Percentiles rank a stretch among this genome's conserved stretches.
Conservation (phyloP, 371 early-diverging fungal species). For the Apophysomyces elegans region DNA sequence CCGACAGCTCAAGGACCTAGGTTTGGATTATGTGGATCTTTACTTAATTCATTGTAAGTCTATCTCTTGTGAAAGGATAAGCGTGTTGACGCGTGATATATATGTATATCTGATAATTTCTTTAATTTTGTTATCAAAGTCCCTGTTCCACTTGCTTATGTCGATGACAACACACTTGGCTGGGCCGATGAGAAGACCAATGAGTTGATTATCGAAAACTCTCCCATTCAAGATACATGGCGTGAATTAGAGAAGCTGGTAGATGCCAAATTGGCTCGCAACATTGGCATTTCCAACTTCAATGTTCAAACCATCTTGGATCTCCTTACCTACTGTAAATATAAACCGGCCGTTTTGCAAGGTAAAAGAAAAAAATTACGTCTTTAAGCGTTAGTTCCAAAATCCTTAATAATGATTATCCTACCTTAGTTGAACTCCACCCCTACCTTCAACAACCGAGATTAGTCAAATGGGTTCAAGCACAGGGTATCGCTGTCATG, state of each 20-base stretch:
- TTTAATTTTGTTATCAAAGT: constrained; percentile 7
- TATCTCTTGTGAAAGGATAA: too few species aligned
- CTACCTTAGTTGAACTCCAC: constrained; percentile 62
- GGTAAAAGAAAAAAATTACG: constrained; percentile 12
- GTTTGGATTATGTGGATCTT: constrained; percentile 67
- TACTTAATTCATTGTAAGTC: constrained; percentile 45
- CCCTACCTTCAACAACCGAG: constrained; percentile 65
- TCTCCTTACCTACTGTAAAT: constrained; percentile 39
- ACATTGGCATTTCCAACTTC: constrained; percentile 71
- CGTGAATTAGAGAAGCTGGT: constrained; percentile 36
- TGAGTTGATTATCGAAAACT: constrained; percentile 19
- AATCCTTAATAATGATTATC: constrained; percentile 16
- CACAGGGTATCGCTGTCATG: constrained; percentile 49
- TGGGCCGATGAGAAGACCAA: constrained; percentile 21
- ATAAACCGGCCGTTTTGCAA: constrained; percentile 30
- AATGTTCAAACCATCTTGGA: constrained; percentile 40
- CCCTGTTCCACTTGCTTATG: constrained; percentile 32
- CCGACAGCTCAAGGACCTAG: constrained; percentile 50
- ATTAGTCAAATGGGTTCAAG: constrained; percentile 43
- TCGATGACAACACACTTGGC: constrained; percentile 25
- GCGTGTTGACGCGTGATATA: not conserved
- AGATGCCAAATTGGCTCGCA: constrained; percentile 33
- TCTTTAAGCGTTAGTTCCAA: not conserved
- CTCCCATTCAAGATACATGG: constrained; percentile 37
- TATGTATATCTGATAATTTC: not conserved